phyloP scores from a whole-genome alignment of 164 flowering plant genomes.

The Stephania japonica region DNA sequence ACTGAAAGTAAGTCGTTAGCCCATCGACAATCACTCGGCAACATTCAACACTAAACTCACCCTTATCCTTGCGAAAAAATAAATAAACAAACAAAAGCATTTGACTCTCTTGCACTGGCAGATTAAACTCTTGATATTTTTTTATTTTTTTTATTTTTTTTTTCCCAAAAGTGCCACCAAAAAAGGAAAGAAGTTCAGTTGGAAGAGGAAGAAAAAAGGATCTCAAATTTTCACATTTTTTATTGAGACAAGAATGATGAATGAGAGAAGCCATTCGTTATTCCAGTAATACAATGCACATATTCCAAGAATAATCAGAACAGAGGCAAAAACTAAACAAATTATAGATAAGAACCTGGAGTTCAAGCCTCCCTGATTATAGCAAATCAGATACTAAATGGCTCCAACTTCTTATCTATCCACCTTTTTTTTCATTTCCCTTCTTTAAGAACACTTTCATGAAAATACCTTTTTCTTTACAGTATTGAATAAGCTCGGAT shows the following conservation, averaged over 20 bases:
- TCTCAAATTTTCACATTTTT: conserved; percentile 4
- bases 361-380: neutral
- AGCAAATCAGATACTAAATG: conserved; percentile 4
- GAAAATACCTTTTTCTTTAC: conserved; percentile 32
- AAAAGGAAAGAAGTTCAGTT: neutral
- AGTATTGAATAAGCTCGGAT: conserved; percentile 78
- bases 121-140: neutral
- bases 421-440: conserved; percentile 4
- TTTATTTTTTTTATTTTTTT: too few species aligned
- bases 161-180: neutral
- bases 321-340: conserved; percentile 15
- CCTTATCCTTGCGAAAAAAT: neutral
- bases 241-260: conserved; percentile 25
- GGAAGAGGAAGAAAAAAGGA: neutral
- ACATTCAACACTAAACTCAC: too few species aligned
- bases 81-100: neutral
- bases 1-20: too few species aligned
- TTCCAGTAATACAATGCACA: conserved; percentile 22
- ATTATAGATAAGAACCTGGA: conserved; percentile 11
- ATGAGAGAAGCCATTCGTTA: conserved; percentile 20
- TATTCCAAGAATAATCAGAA: conserved; percentile 22
- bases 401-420: conserved; percentile 16
- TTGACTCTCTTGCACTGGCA: neutral
- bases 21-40: too few species aligned
- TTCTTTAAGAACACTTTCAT: conserved; percentile 3